Base-by-base conservation (phyloP, 345 rosid genomes). In the Gossypium thurberi region DNA sequence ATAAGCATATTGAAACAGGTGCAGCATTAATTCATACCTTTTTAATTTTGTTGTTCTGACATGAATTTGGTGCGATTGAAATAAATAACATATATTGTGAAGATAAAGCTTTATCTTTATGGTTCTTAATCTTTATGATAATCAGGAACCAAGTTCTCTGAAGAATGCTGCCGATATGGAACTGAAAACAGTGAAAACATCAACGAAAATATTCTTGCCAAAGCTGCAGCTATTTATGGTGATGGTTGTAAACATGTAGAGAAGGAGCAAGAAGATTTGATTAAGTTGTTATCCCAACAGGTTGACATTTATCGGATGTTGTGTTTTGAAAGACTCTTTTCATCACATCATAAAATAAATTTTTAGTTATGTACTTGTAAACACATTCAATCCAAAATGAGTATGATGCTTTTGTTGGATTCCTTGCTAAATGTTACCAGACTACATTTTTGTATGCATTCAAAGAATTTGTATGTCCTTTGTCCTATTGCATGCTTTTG, bases 1-100 rank as follows among this genome's bases (percentile, higher is more conserved):
- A 87, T 70, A 88, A 86, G 79, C 90, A 92, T 65, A 87, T 92
- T 58, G 98, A 94, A 86, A 86, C 95, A 84, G 98, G 98, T 94
- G 69, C 44, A 71, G 62, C 26, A 55, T 70, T 12, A 18, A 58
- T 73, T 17, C 1, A 2, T 40, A 74, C 73, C 67, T 15, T 77
- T 52, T 59, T 55, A 70, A 73, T 46, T 56, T 43, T 59, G 15
- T 66, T 52, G 10, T 48, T 21, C 18, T 44, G 8, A 9, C 50
- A 20, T 37, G n/a, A 33, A 72, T 58, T 43, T 25, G 61, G 58
- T 47, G 28, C 17, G 28, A 44, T 46, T 15, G 33, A 4, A 70
- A 18, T 61, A 60, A 26, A 23, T 61, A 18, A 52, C 56, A 52
- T 74, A 74, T 18, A 11, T 56, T 61, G 55, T 52, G 21, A 57